These are phyloP conservation scores for Cladosporium colombiae DNA, from an alignment of 2,329 filamentous ascomycete genomes.

Conservation along the genomic window DNA sequence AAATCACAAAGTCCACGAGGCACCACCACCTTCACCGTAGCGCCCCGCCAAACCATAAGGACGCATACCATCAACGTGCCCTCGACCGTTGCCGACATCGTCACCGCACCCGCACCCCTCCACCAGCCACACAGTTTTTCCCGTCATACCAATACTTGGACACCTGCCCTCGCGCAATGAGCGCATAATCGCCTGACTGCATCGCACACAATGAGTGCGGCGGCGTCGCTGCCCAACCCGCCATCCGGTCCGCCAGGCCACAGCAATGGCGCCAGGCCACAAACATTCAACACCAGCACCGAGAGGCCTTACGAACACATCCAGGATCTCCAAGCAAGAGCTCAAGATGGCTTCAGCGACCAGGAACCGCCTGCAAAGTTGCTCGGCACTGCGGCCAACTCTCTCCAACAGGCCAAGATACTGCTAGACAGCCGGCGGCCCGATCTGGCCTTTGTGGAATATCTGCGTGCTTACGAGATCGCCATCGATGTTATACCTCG, in stretches of 20 bases:
- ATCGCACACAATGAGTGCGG: constrained; percentile 34
- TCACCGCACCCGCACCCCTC: not conserved
- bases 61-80: not conserved
- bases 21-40: not conserved
- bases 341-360: constrained; percentile 37
- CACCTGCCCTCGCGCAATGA: constrained; percentile 3
- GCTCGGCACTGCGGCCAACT: constrained; percentile 43
- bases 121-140: not conserved
- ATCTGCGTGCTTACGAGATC: constrained; percentile 78
- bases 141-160: not conserved
- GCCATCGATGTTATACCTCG: constrained; percentile 73
- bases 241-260: constrained; percentile 17
- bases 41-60: not conserved
- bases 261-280: constrained; percentile 18
- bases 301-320: constrained; percentile 39
- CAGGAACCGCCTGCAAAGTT: constrained; percentile 36
- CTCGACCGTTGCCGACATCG: not conserved
- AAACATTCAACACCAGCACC: constrained; percentile 24
- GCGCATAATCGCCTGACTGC: not conserved
- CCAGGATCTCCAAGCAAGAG: constrained; percentile 45
- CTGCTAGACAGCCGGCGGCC: constrained; percentile 58
- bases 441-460: constrained; percentile 79
- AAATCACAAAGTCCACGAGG: not conserved
- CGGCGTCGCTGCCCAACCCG: constrained; percentile 25
- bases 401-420: constrained; percentile 56